These are phyloP conservation scores for Ganoderma resinaceum DNA, from an alignment of 1,284 basidiomycete genomes.

Conservation along the genomic window DNA sequence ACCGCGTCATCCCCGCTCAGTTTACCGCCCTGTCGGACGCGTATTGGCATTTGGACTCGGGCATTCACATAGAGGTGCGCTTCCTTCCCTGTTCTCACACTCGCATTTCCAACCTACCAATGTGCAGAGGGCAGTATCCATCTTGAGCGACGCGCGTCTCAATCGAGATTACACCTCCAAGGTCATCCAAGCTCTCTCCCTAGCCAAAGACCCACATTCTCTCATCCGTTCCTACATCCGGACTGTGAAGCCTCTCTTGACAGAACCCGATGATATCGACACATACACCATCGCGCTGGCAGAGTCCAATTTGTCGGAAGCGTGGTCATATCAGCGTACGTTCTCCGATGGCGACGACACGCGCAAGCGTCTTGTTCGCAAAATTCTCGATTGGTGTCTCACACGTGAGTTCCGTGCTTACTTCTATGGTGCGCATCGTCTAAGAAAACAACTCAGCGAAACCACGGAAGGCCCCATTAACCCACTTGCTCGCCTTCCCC, in stretches of 20 bases:
- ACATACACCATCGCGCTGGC: slow-evolving; percentile 71
- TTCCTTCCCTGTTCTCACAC: slow-evolving; percentile 7
- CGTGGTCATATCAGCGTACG: slow-evolving; percentile 75
- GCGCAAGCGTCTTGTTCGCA: slow-evolving; percentile 60
- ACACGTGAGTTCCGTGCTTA: slow-evolving; percentile 58
- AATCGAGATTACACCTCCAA: slow-evolving; percentile 79
- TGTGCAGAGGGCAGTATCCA: slow-evolving; percentile 66
- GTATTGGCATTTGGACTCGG: slow-evolving; percentile 81
- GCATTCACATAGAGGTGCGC: slow-evolving; percentile 66
- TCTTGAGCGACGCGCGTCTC: slow-evolving; percentile 76
- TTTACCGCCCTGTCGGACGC: slow-evolving; percentile 76
- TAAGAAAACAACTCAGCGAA: slow-evolving; percentile 49
- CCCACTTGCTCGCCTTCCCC: slow-evolving; percentile 67
- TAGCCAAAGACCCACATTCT: slow-evolving; percentile 54
- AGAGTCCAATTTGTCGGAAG: slow-evolving; percentile 66
- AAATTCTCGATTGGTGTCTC: slow-evolving; percentile 72
- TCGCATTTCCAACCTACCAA: slow-evolving; percentile 1
- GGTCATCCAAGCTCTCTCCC: slow-evolving; percentile 70
- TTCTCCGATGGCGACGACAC: slow-evolving; percentile 64
- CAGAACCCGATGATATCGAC: slow-evolving; percentile 71
- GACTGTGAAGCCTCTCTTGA: slow-evolving; percentile 71
- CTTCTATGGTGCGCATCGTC: slow-evolving; percentile 13
- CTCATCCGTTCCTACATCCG: slow-evolving; percentile 74
- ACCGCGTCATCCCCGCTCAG: slow-evolving; percentile 72
- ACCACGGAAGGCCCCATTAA: slow-evolving; percentile 61